phyloP scores from a whole-genome alignment of 306 rosid genomes.

The Sechiopsis laciniata region DNA sequence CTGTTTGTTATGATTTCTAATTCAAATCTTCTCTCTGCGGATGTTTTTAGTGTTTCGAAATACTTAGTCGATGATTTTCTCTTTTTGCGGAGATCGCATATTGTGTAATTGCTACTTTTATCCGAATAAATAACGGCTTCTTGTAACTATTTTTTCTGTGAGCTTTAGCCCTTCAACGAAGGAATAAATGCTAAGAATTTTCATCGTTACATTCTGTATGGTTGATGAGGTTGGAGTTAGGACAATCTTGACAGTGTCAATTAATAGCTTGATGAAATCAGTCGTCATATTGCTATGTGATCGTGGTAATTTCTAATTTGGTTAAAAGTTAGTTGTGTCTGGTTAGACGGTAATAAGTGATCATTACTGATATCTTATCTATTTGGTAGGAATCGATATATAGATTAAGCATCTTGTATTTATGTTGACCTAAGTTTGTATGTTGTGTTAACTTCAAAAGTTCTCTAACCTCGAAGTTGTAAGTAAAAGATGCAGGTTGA shows the following conservation, averaged over 20 bases:
- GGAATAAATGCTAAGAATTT: neutral
- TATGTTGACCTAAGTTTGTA: no score
- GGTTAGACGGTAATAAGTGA: no score
- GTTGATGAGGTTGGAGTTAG: conserved; percentile 3
- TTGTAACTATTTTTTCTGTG: neutral
- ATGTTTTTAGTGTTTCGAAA: neutral
- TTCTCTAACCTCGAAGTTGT: no score
- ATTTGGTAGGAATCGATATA: neutral
- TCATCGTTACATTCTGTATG: neutral
- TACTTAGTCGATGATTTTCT: no score
- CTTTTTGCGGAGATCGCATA: no score
- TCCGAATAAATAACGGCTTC: no score
- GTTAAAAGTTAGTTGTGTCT: neutral
- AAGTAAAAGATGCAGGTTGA: no score
- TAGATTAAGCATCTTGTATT: neutral
- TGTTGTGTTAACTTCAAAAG: no score
- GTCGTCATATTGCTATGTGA: no score
- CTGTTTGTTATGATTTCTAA: neutral
- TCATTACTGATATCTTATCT: neutral
- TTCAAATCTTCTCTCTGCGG: neutral
- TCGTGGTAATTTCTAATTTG: neutral
- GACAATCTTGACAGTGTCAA: neutral
- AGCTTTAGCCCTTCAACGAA: neutral
- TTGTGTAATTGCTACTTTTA: no score
- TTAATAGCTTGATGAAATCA: neutral